A percentile compares a stretch with the other conserved stretches of the same genome.
These are phyloP conservation scores for Sclerotiophoma versabilis DNA, from an alignment of 2,329 filamentous ascomycete species.

Conservation along the genomic window DNA sequence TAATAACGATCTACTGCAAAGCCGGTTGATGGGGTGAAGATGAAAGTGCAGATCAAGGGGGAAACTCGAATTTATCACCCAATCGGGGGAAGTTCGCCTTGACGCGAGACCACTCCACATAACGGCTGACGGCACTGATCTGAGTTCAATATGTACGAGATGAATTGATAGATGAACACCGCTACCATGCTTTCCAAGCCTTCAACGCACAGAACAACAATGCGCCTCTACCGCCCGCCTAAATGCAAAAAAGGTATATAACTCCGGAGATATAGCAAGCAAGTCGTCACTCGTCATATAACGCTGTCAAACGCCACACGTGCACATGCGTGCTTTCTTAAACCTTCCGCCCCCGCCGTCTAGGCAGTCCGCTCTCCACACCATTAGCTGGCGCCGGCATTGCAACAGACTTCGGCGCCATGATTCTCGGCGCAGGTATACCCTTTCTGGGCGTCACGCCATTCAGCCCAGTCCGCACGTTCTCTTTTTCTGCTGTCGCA, in stretches of 20 bases:
- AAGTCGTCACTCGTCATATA: slow-evolving; percentile 4
- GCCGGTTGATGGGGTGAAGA: no score
- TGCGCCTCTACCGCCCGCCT: slow-evolving; percentile 1
- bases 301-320: neutral
- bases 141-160: no score
- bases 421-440: slow-evolving; percentile 31
- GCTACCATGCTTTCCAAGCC: no score
- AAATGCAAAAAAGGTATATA: slow-evolving; percentile 14
- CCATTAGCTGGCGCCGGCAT: slow-evolving; percentile 18
- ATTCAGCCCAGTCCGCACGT: slow-evolving; percentile 34
- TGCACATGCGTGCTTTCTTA: neutral
- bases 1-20: no score
- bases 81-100: no score
- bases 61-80: no score
- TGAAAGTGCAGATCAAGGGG: no score
- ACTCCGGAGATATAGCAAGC: slow-evolving; percentile 3
- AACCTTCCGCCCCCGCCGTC: slow-evolving; percentile 36
- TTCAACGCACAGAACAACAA: no score
- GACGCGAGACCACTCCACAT: no score
- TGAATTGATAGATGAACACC: no score
- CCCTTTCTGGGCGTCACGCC: slow-evolving; percentile 41
- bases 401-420: slow-evolving; percentile 18
- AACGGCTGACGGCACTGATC: no score
- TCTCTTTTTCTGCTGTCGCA: slow-evolving; percentile 17
- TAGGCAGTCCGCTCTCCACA: slow-evolving; percentile 40